A percentile compares a stretch with the other conserved stretches of the same genome.
Evolutionary conservation across 345 rosid genomes (phyloP).

Genomic region (Fremontodendron californicum): DNA sequence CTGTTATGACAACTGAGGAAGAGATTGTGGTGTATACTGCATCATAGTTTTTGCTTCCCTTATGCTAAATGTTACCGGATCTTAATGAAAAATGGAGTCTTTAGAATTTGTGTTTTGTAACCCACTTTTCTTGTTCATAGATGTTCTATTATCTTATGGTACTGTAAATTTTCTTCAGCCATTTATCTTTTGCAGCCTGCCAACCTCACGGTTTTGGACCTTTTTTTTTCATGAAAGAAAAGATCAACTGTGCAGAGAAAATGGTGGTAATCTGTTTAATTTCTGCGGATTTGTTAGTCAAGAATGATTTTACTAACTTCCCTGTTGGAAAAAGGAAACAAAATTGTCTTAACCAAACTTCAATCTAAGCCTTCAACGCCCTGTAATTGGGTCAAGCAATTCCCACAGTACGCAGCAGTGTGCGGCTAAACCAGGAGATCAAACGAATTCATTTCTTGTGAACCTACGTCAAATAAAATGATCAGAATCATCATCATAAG

Average conservation of each 20-base stretch:
- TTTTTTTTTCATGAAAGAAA: too few species aligned
- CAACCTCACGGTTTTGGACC: too few species aligned
- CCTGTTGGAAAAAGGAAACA: neutral
- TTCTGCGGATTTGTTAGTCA: neutral
- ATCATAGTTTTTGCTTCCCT: neutral
- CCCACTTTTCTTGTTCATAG: neutral
- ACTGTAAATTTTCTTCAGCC: neutral
- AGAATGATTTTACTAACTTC: neutral
- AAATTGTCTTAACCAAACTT: neutral
- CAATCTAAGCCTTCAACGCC: neutral
- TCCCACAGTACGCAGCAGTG: neutral
- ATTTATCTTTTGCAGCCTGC: too few species aligned
- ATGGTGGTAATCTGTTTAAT: neutral
- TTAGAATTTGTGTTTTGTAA: neutral
- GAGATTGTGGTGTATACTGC: neutral
- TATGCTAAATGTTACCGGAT: neutral
- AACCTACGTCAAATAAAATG: neutral
- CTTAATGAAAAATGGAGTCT: neutral
- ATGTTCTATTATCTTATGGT: neutral
- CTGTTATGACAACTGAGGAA: neutral
- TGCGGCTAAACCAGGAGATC: neutral
- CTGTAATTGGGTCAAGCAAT: neutral
- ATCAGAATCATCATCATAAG: neutral
- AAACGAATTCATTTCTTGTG: neutral
- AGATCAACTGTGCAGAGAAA: too few species aligned